Evolutionary conservation across 371 early-diverging fungal genomes (phyloP).

Genomic region (Mortierella sp.): DNA sequence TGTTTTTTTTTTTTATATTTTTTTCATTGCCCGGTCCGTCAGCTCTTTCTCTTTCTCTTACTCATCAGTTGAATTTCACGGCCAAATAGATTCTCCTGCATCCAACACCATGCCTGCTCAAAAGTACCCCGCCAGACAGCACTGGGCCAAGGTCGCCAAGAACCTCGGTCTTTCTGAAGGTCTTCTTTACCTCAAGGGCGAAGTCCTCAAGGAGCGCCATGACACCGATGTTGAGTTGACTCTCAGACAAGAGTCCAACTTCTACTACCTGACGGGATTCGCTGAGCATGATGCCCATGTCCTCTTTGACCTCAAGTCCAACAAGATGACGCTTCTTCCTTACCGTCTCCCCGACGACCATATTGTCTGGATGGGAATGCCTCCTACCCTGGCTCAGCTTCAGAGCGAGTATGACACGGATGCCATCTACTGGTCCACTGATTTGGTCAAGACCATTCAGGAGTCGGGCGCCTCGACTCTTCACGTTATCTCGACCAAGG

Average conservation of each 20-base stretch:
- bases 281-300: slow-evolving; percentile 81
- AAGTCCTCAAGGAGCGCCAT: slow-evolving; percentile 71
- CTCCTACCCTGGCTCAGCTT: slow-evolving; percentile 61
- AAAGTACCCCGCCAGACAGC: slow-evolving; percentile 68
- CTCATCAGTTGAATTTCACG: no score
- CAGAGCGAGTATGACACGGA: slow-evolving; percentile 71
- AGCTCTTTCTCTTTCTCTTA: no score
- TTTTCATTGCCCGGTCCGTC: no score
- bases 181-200: slow-evolving; percentile 75
- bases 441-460: slow-evolving; percentile 54
- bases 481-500: slow-evolving; percentile 56
- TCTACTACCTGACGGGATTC: slow-evolving; percentile 80
- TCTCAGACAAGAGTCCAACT: slow-evolving; percentile 91
- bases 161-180: slow-evolving; percentile 68
- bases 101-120: slow-evolving; percentile 24
- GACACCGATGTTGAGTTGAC: slow-evolving; percentile 79
- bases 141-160: slow-evolving; percentile 69
- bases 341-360: slow-evolving; percentile 77
- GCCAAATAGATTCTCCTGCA: neutral
- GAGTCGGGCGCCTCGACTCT: slow-evolving; percentile 49
- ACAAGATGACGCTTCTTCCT: slow-evolving; percentile 71
- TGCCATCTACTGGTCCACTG: slow-evolving; percentile 64
- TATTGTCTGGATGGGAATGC: slow-evolving; percentile 88
- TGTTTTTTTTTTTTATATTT: no score
- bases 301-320: slow-evolving; percentile 72